Base-by-base conservation (phyloP, 106 monocot species). In the Platanthera zijinensis region DNA sequence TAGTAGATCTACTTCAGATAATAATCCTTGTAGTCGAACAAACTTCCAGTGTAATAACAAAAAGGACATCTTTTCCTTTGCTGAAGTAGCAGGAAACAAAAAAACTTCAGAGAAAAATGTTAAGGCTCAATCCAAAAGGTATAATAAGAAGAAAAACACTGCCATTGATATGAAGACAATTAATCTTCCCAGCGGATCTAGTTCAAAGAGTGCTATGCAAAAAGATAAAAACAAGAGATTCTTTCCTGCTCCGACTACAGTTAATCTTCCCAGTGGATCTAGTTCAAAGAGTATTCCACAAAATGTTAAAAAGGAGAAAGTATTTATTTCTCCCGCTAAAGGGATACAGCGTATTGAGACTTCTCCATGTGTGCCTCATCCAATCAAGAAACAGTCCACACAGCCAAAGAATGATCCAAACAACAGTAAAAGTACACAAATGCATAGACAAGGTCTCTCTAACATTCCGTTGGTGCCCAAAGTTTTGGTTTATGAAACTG, bases 41-140 rank as follows among this genome's bases (percentile, higher is more conserved):
- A 72, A 72, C 22, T 9, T 72, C 5, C 22, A 72, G 19, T 21
- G 51, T 50, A 51, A 72, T 51, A n/a, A 46, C 17, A 17, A 72
- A 72, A 22, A 80, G 2, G 78, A 77, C 8, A 84, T 83, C 57
- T 84, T 84, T 19, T 85, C 88, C 80, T 21, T 89, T 51, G 88
- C 88, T 69, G 67, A 87, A 74, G 85, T 69, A 57, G 85, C 57
- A 73, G 80, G 51, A 46, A 78, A 74, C 78, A 57, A 57, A 7
- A 22, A 10, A 64, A 72, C 57, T 59, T 75, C 71, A 74, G 74
- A 67, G 9, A 70, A 48, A 62, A 47, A 76, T 73, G 81, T 50
- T 51, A 83, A 63, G 51, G 70, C 56, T 48, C 73, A 72, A 54
- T 78, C 57, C 25, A 73, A 73, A 76, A 83, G 83, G 80, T 81